These are phyloP conservation scores for Cytospora paraplurivora DNA, from an alignment of 2,329 filamentous ascomycete species.

Conservation along the genomic window DNA sequence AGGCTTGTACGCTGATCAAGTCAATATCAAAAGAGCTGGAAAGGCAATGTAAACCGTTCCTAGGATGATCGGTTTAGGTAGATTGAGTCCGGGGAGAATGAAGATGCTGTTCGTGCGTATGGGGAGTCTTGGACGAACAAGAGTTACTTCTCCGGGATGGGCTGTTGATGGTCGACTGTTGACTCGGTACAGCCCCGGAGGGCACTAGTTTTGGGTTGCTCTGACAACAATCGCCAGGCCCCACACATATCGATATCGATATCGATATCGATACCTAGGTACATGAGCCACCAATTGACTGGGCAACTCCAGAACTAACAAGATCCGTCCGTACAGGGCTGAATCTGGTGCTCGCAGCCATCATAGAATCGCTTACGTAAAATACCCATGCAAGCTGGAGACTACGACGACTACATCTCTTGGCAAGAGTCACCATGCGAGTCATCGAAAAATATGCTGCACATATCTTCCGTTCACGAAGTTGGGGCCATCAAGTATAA, in stretches of 20 bases:
- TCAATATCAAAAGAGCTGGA: conserved; percentile 17
- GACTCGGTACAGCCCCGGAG: background rate
- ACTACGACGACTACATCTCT: background rate
- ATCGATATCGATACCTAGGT: background rate
- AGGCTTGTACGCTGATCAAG: conserved; percentile 24
- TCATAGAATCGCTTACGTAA: background rate
- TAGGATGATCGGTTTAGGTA: conserved; percentile 10
- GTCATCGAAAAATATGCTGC: background rate
- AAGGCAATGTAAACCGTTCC: conserved; percentile 22
- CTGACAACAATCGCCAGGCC: conserved; percentile 22
- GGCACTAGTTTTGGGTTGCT: conserved; percentile 28
- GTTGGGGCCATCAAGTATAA: background rate
- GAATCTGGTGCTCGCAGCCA: too few relatives aligned
- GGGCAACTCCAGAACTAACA: background rate
- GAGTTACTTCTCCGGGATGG: background rate
- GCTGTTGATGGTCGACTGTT: background rate
- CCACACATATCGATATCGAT: background rate
- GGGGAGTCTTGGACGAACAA: conserved; percentile 23
- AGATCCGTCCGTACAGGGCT: too few relatives aligned
- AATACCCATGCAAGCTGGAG: background rate
- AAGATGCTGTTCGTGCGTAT: conserved; percentile 17
- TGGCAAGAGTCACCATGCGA: background rate
- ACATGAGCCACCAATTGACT: background rate
- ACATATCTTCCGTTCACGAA: background rate
- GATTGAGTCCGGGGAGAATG: background rate